Evolutionary conservation across 257 asterid genomes (phyloP), one percentile per base, ranked within the genome.

Genomic region (Echium plantagineum): DNA sequence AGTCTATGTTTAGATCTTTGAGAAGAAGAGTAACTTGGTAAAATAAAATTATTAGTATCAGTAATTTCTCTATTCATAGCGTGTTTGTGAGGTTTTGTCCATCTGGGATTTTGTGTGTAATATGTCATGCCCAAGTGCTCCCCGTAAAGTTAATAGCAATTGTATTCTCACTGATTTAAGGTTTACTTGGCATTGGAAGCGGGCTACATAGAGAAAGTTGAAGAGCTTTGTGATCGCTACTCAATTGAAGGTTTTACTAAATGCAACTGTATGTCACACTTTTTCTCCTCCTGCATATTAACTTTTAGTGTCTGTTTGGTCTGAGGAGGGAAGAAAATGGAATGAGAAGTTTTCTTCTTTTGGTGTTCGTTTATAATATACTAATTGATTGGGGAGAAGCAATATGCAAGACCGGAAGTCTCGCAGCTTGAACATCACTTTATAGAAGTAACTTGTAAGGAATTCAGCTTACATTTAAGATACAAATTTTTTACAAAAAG

Each of bases 101-200:
- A 12, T 42, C 16, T 42, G 49, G 0, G 3, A 42, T 1, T 12
- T 13, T 42, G 49, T 42, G 49, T 42, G 17, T 42, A 12, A 42
- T 42, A 10, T 13, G 17, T 42, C 12, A 42, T 42, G 49, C 3
- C 49, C 32, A 47, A 42, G 21, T 62, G 21, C 18, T 60, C 6
- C 17, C 54, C 3, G 30, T 15, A 56, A 19, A 4, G 32, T 22
- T 63, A 26, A 52, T 42, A 6, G 17, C 58, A 21, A 49, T 35
- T 59, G 21, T 8, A 49, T 63, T 63, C 65, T 56, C 38, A 62
- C 65, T 18, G 38, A 59, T 57, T 42, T 57, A 63, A 93, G 98
- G 98, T 93, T 61, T 89, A 93, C 78, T 74, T 93, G 76, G 97
- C 98, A 31, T 73, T 89, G 96, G 97, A 93, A 82, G 95, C 95